phyloP scores from a whole-genome alignment of 2,329 filamentous ascomycete species.

The Trichophyton verrucosum region DNA sequence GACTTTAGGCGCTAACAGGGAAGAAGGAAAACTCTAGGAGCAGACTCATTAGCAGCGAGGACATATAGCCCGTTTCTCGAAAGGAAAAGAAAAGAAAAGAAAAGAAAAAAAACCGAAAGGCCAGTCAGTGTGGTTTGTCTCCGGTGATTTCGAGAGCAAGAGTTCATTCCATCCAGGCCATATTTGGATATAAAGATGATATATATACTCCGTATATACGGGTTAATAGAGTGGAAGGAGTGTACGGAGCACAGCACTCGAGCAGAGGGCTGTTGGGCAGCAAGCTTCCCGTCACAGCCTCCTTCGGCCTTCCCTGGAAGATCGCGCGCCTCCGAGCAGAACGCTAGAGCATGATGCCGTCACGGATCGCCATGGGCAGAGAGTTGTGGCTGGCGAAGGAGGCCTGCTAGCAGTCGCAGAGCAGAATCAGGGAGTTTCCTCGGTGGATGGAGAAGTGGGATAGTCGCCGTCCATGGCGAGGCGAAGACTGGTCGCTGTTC shows the following conservation, averaged over 20 bases:
- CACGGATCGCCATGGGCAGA: not conserved
- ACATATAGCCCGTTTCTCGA: not conserved
- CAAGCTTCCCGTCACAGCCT: not conserved
- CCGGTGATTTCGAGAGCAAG: no score
- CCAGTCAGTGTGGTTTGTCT: no score
- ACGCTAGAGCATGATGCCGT: not conserved
- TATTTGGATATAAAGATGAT: not conserved
- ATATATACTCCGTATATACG: not conserved
- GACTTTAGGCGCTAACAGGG: no score
- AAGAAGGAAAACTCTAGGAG: no score
- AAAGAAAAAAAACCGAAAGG: no score
- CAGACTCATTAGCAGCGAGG: not conserved
- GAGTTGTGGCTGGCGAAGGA: not conserved
- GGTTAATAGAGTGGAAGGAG: not conserved
- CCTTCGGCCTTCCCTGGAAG: not conserved
- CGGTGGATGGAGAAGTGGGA: not conserved
- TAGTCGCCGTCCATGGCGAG: not conserved
- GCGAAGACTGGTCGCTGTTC: not conserved
- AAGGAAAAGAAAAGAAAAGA: no score
- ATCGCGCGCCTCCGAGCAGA: not conserved
- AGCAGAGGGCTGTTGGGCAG: not conserved
- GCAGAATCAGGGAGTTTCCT: not conserved
- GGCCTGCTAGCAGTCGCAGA: not conserved
- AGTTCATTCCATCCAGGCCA: not conserved
- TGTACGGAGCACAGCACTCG: not conserved